Percentiles rank a stretch among this genome's conserved stretches.
phyloP scores from a whole-genome alignment of 441 rosid species.

The Omphalea diandra region DNA sequence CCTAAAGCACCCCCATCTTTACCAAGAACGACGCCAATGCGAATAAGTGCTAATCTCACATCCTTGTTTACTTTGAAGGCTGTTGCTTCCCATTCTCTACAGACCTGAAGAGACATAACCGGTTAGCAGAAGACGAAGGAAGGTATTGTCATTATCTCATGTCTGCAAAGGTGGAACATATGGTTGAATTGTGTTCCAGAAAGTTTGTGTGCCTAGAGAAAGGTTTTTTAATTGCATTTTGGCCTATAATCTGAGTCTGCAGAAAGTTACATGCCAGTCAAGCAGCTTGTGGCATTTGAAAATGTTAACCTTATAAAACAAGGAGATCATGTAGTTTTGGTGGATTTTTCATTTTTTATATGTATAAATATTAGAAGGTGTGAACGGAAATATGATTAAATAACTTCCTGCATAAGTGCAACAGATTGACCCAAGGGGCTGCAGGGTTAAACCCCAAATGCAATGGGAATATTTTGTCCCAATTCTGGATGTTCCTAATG shows the following conservation, averaged over 20 bases:
- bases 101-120: constrained; percentile 53
- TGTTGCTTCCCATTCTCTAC: constrained; percentile 93
- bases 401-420: not conserved
- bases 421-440: not conserved
- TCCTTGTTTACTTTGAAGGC: constrained; percentile 72
- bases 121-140: constrained; percentile 15
- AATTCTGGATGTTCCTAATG: too few species aligned
- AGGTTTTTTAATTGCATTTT: not conserved
- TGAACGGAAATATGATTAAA: not conserved
- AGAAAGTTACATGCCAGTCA: not conserved
- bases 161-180: not conserved
- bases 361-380: not conserved
- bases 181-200: not conserved
- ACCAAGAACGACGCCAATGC: constrained; percentile 93
- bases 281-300: not conserved
- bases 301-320: not conserved
- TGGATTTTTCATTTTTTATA: not conserved
- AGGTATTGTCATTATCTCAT: not conserved
- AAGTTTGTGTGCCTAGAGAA: not conserved
- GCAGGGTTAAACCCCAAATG: not conserved
- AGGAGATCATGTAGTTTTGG: not conserved
- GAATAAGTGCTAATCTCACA: constrained; percentile 82
- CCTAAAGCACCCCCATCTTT: constrained; percentile 99
- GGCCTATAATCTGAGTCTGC: not conserved
- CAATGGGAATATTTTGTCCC: not conserved